A percentile compares a stretch with the other conserved stretches of the same genome.
Conservation (phyloP, 768 basidiomycete genomes). For the Leccinum obscurum region DNA sequence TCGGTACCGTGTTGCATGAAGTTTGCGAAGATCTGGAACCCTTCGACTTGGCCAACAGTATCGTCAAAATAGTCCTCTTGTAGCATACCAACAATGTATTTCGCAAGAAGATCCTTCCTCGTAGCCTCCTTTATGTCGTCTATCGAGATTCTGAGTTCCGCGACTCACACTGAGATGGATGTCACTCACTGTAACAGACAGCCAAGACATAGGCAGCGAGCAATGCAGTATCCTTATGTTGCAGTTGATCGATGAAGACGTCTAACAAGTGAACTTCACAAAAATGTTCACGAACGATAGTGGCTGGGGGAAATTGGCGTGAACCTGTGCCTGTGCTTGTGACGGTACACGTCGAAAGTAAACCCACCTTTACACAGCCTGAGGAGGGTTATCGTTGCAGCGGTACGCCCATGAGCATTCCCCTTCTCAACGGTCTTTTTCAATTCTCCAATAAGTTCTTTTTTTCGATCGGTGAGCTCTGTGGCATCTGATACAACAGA, state of each 20-base stretch:
- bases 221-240: neutral
- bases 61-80: neutral
- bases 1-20: neutral
- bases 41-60: neutral
- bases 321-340: neutral
- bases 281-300: neutral
- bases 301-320: neutral
- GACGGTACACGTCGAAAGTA: neutral
- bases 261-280: neutral
- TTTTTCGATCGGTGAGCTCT: neutral
- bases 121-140: neutral
- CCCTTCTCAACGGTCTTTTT: neutral
- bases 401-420: neutral
- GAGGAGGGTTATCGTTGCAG: neutral
- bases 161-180: neutral
- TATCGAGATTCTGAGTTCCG: neutral
- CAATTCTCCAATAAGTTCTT: neutral
- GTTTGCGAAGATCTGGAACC: neutral
- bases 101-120: neutral
- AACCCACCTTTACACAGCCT: neutral
- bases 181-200: neutral
- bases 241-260: neutral
- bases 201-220: neutral
- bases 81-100: neutral
- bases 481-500: neutral